Evolutionary conservation across 202 grass and related monocot genomes (phyloP).

Genomic region (Panicum hallii): DNA sequence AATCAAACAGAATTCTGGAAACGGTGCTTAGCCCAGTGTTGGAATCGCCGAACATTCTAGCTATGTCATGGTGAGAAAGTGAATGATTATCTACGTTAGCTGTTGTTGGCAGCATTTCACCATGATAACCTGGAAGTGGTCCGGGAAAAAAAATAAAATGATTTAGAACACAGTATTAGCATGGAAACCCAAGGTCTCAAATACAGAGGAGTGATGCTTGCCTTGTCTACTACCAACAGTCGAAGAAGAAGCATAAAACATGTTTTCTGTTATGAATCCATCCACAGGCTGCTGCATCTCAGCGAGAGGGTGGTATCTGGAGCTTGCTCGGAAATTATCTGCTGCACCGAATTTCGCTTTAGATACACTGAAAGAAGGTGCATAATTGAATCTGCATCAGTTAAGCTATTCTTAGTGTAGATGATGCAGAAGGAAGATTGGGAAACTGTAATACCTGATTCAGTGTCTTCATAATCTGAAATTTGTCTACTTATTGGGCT

Average conservation of each 20-base stretch:
- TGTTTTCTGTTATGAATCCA: conserved; percentile 62
- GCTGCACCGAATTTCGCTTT: conserved; percentile 91
- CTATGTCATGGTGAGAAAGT: conserved; percentile 64
- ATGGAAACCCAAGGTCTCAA: conserved; percentile 27
- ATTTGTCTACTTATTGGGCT: conserved; percentile 64
- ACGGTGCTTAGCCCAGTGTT: conserved; percentile 51
- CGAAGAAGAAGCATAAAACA: conserved; percentile 46
- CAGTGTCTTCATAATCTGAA: conserved; percentile 75
- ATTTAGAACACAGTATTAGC: conserved; percentile 28
- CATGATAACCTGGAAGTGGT: conserved; percentile 63
- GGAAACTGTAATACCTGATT: conserved; percentile 67
- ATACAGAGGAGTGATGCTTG: conserved; percentile 31
- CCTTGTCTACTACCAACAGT: conserved; percentile 52
- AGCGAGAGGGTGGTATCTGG: conserved; percentile 85
- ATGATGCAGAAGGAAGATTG: conserved; percentile 58
- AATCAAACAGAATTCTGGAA: conserved; percentile 67
- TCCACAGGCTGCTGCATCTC: conserved; percentile 81
- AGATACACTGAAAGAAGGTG: conserved; percentile 95
- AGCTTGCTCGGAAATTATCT: conserved; percentile 78
- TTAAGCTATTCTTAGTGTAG: conserved; percentile 55
- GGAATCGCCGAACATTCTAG: conserved; percentile 57
- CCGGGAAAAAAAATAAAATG: conserved; percentile 5
- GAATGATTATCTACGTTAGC: conserved; percentile 62
- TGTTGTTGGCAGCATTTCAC: conserved; percentile 52
- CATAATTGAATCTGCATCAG: conserved; percentile 79